A percentile compares a stretch with the other conserved stretches of the same genome.
Evolutionary conservation across 257 asterid genomes (phyloP).

Genomic region (Plectranthus barbatus): DNA sequence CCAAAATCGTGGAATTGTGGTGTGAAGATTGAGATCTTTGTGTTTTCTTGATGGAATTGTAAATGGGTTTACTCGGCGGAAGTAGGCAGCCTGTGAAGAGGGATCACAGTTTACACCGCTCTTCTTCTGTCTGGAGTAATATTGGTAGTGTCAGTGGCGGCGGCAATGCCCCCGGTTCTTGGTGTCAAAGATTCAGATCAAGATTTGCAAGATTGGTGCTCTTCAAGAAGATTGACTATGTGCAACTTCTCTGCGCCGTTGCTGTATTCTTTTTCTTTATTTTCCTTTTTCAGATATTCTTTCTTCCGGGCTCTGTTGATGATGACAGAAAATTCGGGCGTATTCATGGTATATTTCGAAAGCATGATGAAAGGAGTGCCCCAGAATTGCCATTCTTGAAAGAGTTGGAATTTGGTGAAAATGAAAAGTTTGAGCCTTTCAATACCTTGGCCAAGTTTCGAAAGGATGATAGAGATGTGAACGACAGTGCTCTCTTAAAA

Average conservation of each 20-base stretch:
- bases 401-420: constrained; percentile 72
- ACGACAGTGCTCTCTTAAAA: constrained; percentile 33
- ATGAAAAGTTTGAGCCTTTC: constrained; percentile 54
- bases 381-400: constrained; percentile 41
- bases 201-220: constrained; percentile 62
- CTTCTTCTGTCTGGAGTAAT: constrained; percentile 26
- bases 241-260: constrained; percentile 48
- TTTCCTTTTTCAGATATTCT: constrained; percentile 47
- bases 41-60: constrained; percentile 35
- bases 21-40: constrained; percentile 1
- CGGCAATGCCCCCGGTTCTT: constrained; percentile 5
- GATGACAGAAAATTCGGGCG: constrained; percentile 15
- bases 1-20: background rate
- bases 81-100: constrained; percentile 40
- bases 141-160: background rate
- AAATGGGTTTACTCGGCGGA: constrained; percentile 85
- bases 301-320: constrained; percentile 54
- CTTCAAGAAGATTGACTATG: constrained; percentile 46
- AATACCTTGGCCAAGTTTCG: constrained; percentile 48
- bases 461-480: constrained; percentile 25
- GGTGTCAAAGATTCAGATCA: constrained; percentile 65
- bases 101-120: constrained; percentile 38
- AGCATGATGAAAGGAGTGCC: constrained; percentile 16
- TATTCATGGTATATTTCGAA: constrained; percentile 16
- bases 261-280: constrained; percentile 56